These are phyloP conservation scores for Bjerkandera adusta DNA, from an alignment of 1,284 basidiomycete genomes.

Conservation along the genomic window DNA sequence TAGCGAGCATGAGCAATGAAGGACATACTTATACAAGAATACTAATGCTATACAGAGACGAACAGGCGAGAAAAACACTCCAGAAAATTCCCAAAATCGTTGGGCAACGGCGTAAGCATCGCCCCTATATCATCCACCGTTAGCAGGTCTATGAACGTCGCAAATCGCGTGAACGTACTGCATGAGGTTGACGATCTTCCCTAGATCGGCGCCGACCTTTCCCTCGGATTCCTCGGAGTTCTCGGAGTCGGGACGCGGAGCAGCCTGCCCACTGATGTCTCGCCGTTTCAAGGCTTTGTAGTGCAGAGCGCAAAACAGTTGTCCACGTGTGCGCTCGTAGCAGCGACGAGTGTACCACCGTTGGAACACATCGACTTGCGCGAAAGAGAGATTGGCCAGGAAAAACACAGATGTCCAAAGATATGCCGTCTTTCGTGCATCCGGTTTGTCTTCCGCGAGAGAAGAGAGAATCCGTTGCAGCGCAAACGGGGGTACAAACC, in stretches of 20 bases:
- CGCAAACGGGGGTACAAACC: constrained; percentile 59
- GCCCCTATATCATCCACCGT: constrained; percentile 39
- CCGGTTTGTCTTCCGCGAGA: constrained; percentile 43
- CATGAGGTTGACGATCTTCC: constrained; percentile 72
- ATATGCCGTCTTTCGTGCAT: constrained; percentile 57
- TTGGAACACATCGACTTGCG: constrained; percentile 64
- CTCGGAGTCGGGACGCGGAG: constrained; percentile 31
- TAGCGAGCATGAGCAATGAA: neutral
- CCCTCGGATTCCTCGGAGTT: constrained; percentile 36
- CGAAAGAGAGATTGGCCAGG: constrained; percentile 65
- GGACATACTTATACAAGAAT: constrained; percentile 71
- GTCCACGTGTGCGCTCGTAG: constrained; percentile 66
- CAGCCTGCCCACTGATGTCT: constrained; percentile 56
- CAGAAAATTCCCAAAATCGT: constrained; percentile 70
- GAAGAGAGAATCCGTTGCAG: constrained; percentile 56
- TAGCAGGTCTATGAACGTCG: neutral
- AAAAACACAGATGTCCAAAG: constrained; percentile 69
- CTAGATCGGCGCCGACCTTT: constrained; percentile 52
- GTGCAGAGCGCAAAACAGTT: constrained; percentile 71
- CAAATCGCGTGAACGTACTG: constrained; percentile 41
- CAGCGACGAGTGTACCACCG: constrained; percentile 64
- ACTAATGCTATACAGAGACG: constrained; percentile 71
- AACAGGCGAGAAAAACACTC: constrained; percentile 68
- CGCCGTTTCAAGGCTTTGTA: constrained; percentile 64
- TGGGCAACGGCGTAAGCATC: constrained; percentile 71